phyloP scores from a whole-genome alignment of 345 rosid genomes.

The Clarkia xantiana region DNA sequence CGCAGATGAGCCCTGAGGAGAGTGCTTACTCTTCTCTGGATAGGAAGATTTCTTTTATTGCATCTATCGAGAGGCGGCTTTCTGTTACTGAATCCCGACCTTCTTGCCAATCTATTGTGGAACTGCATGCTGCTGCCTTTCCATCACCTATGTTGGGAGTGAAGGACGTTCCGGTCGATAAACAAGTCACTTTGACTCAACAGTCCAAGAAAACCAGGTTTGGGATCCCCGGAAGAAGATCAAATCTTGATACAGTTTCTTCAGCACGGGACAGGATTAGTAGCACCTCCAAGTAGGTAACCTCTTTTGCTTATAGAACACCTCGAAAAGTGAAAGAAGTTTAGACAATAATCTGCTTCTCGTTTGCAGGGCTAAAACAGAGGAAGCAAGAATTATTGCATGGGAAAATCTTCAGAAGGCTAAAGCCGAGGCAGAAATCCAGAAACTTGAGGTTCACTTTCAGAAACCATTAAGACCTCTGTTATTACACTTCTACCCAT shows the following conservation, averaged over 20 bases:
- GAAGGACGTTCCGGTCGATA: constrained; percentile 84
- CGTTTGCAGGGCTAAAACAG: constrained; percentile 46
- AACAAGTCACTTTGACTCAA: constrained; percentile 65
- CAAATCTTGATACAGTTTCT: constrained; percentile 28
- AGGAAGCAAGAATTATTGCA: constrained; percentile 78
- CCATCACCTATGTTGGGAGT: constrained; percentile 37
- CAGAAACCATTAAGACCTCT: too few relatives aligned
- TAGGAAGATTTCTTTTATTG: constrained; percentile 7
- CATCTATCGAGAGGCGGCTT: constrained; percentile 6
- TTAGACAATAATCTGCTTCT: neutral
- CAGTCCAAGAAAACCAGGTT: constrained; percentile 70
- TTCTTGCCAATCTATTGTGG: constrained; percentile 35
- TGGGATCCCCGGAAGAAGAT: constrained; percentile 54
- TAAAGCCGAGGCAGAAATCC: constrained; percentile 85
- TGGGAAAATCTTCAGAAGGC: constrained; percentile 99
- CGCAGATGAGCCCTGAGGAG: constrained; percentile 88
- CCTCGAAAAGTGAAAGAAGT: too few relatives aligned
- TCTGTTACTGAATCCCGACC: constrained; percentile 42
- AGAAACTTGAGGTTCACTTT: constrained; percentile 75
- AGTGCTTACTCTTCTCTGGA: constrained; percentile 49
- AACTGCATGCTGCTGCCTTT: constrained; percentile 22
- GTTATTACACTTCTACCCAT: too few relatives aligned
- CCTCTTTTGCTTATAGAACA: too few relatives aligned
- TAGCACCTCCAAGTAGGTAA: constrained; percentile 38
- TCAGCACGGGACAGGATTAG: constrained; percentile 49